A percentile compares a stretch with the other conserved stretches of the same genome.
Evolutionary conservation across 768 basidiomycete species (phyloP).

Genomic region (Trametes villosa): DNA sequence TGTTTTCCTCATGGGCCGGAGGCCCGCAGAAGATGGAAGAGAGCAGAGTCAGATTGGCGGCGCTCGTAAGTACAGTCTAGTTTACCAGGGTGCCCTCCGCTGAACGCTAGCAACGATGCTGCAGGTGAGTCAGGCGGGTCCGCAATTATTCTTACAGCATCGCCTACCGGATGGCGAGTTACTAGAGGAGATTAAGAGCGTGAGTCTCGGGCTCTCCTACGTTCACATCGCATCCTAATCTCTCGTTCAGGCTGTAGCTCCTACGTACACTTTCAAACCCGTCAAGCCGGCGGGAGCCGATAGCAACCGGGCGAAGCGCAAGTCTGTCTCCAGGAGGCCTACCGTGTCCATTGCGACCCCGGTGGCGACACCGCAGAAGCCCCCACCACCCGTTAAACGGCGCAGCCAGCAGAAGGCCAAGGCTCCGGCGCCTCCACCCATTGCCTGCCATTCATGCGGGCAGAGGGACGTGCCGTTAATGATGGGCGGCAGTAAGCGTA

Average conservation of each 20-base stretch:
- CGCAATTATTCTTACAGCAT: constrained; percentile 59
- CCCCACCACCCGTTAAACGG: constrained; percentile 42
- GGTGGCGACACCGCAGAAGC: constrained; percentile 6
- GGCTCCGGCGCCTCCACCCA: constrained; percentile 42
- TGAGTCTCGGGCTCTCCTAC: constrained; percentile 35
- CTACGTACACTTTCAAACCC: constrained; percentile 56
- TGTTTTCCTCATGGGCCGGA: constrained; percentile 64
- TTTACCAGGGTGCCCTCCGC: background rate
- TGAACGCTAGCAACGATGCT: background rate
- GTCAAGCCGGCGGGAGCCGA: constrained; percentile 56
- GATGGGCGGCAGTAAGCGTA: constrained; percentile 75
- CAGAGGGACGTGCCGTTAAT: constrained; percentile 76
- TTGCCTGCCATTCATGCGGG: constrained; percentile 63
- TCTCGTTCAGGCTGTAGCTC: constrained; percentile 43
- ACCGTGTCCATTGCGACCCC: background rate
- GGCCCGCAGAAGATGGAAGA: constrained; percentile 54
- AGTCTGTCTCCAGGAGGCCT: constrained; percentile 37
- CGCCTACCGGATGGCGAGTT: constrained; percentile 59
- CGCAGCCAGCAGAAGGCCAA: constrained; percentile 44
- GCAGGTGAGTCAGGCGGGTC: constrained; percentile 42
- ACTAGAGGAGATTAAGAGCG: constrained; percentile 62
- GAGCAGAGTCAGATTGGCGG: constrained; percentile 49
- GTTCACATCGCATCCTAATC: background rate
- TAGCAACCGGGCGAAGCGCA: constrained; percentile 41
- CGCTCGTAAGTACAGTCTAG: constrained; percentile 45